Conservation (phyloP, 2,329 filamentous ascomycete genomes). For the Hymenoscyphus occultus region DNA sequence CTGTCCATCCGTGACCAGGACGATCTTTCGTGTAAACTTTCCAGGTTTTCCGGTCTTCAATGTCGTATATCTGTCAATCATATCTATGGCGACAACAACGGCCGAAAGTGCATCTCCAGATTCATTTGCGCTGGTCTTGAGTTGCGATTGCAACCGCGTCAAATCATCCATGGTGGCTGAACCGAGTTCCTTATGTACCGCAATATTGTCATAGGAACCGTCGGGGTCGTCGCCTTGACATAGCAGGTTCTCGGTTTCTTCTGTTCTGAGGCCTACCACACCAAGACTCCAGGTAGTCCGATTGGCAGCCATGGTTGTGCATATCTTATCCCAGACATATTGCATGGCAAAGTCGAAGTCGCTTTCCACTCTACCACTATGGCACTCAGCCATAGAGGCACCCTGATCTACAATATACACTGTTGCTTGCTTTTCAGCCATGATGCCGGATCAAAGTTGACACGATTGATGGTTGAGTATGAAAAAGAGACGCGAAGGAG, state of each 20-base stretch:
- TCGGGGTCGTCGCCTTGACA: slow-evolving; percentile 51
- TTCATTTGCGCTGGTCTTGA: slow-evolving; percentile 66
- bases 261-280: slow-evolving; percentile 80
- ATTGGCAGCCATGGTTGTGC: slow-evolving; percentile 62
- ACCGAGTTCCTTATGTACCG: slow-evolving; percentile 66
- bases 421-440: slow-evolving; percentile 91
- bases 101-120: slow-evolving; percentile 84
- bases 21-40: slow-evolving; percentile 77
- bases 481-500: not conserved
- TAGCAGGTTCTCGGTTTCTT: slow-evolving; percentile 69
- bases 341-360: slow-evolving; percentile 87
- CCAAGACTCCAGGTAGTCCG: slow-evolving; percentile 73
- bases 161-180: slow-evolving; percentile 65
- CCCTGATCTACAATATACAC: slow-evolving; percentile 91
- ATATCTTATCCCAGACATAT: slow-evolving; percentile 94
- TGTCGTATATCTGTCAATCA: slow-evolving; percentile 78
- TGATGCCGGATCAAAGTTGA: slow-evolving; percentile 41
- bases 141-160: slow-evolving; percentile 56
- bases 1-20: slow-evolving; percentile 80
- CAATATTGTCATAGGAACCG: slow-evolving; percentile 69
- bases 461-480: not conserved
- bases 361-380: slow-evolving; percentile 68
- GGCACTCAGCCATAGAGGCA: slow-evolving; percentile 72
- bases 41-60: slow-evolving; percentile 49
- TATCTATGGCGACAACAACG: slow-evolving; percentile 78